phyloP scores from a whole-genome alignment of 2,329 filamentous ascomycete species.

The Fusarium euwallaceae region DNA sequence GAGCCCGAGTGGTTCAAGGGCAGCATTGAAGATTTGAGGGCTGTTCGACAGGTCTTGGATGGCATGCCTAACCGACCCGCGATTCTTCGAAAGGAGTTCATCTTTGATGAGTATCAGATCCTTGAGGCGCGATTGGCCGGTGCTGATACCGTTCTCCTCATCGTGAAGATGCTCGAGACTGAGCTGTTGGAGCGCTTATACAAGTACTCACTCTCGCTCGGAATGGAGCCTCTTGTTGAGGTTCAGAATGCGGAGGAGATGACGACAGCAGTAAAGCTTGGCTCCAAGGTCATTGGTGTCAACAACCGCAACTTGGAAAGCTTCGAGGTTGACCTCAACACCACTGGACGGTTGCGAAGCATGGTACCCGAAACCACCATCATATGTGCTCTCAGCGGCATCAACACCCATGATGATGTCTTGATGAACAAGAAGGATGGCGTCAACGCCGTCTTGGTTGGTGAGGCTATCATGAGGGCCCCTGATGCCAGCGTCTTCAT shows the following conservation, averaged over 20 bases:
- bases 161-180: conserved; percentile 96
- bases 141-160: conserved; percentile 93
- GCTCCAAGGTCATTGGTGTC: conserved; percentile 92
- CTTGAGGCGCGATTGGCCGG: conserved; percentile 92
- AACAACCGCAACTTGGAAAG: conserved; percentile 98
- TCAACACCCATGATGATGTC: conserved; percentile 90
- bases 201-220: conserved; percentile 87
- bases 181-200: conserved; percentile 83
- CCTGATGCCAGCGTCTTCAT: conserved; percentile 87
- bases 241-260: conserved; percentile 97
- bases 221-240: conserved; percentile 98
- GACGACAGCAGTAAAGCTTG: conserved; percentile 86
- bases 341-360: conserved; percentile 87
- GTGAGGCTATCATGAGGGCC: conserved; percentile 95
- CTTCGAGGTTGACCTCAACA: conserved; percentile 96
- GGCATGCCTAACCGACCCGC: conserved; percentile 94
- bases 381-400: conserved; percentile 94
- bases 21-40: conserved; percentile 90
- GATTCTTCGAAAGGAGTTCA: conserved; percentile 93
- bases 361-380: conserved; percentile 89
- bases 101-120: conserved; percentile 99
- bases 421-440: conserved; percentile 88
- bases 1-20: conserved; percentile 99
- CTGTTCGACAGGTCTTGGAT: conserved; percentile 88
- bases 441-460: conserved; percentile 92